Conservation (phyloP, 1,139 yeast species). For the Geotrichum klebahnii region DNA sequence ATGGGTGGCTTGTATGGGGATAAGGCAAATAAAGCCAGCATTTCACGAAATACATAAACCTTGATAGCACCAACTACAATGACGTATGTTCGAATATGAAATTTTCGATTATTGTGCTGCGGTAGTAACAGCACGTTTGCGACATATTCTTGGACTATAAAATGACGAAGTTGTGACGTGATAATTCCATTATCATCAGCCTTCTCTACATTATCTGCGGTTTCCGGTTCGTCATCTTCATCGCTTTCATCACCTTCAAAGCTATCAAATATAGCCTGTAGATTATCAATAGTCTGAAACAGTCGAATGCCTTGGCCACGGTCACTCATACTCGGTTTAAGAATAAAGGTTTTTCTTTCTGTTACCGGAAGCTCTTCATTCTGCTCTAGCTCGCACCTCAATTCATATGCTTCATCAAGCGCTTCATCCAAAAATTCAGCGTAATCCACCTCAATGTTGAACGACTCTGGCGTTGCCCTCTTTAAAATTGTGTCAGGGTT, state of each 20-base stretch:
- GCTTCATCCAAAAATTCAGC: constrained; percentile 95
- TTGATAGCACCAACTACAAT: constrained; percentile 66
- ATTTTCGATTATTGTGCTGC: constrained; percentile 64
- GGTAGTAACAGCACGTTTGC: constrained; percentile 60
- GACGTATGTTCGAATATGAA: constrained; percentile 86
- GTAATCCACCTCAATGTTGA: constrained; percentile 82
- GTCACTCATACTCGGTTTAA: constrained; percentile 96
- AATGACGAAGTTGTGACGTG: constrained; percentile 83
- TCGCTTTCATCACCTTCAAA: constrained; percentile 67
- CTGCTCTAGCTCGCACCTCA: constrained; percentile 67
- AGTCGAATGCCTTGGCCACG: constrained; percentile 92
- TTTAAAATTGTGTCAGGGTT: constrained; percentile 62
- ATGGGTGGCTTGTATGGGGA: constrained; percentile 46
- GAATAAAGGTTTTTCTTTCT: constrained; percentile 61
- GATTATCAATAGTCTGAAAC: constrained; percentile 69
- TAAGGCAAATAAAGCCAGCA: constrained; percentile 77
- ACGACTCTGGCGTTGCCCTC: constrained; percentile 67
- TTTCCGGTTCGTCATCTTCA: constrained; percentile 51
- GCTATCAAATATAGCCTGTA: constrained; percentile 77
- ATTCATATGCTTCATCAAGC: constrained; percentile 84
- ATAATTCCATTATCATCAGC: constrained; percentile 46
- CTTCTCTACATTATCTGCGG: constrained; percentile 43
- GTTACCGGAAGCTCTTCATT: constrained; percentile 38
- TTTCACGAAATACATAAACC: constrained; percentile 73
- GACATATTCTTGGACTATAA: constrained; percentile 79